Base-by-base conservation (phyloP, 129 eudicot species). In the Solidago caesia region DNA sequence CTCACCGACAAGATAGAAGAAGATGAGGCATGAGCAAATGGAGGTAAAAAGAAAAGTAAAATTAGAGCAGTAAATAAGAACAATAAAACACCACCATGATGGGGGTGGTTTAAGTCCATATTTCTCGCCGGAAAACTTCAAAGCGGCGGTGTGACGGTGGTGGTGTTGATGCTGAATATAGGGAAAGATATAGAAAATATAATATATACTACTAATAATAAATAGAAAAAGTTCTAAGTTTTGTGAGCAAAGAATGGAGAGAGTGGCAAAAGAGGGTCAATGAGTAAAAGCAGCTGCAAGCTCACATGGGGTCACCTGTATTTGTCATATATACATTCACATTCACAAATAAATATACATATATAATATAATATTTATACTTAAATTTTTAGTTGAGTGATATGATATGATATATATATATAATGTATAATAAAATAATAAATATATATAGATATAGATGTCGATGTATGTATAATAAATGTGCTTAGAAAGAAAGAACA, bases 1-100 rank as follows among this genome's bases (percentile, higher is more conserved):
- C 83, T 57, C 79, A 92, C 98, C 86, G 98, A 88, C 72, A 87
- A 45, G 75, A 74, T 26, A 33, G 91, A 72, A 8, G 96, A 48
- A 68, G 75, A 71, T 12, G 81, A 86, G 43, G 90, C 87, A 44
- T 75, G 82, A 74, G 71, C 77, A 13, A 72, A 65, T 26, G 87
- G 80, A 76, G 71, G 27, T 10, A 87, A 82, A 47, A 75, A 72
- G 14, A 84, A 45, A 4, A 84, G 33, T 11, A 85, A 45, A 29
- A 29, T 29, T 72, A 82, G 26, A 74, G 72, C 78, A 82, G 82
- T 69, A 83, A 29, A 29, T 29, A 29, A 29, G 39, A 29, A 29
- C 39, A 86, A 65, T 53, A 79, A 68, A 74, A 80, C 85, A 27
- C 85, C 82, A 44, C 86, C 77, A 75, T 73, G 84, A 49, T 16